A percentile compares a stretch with the other conserved stretches of the same genome.
Evolutionary conservation across 345 rosid species (phyloP).

Genomic region (Eucalyptus erythrocorys): DNA sequence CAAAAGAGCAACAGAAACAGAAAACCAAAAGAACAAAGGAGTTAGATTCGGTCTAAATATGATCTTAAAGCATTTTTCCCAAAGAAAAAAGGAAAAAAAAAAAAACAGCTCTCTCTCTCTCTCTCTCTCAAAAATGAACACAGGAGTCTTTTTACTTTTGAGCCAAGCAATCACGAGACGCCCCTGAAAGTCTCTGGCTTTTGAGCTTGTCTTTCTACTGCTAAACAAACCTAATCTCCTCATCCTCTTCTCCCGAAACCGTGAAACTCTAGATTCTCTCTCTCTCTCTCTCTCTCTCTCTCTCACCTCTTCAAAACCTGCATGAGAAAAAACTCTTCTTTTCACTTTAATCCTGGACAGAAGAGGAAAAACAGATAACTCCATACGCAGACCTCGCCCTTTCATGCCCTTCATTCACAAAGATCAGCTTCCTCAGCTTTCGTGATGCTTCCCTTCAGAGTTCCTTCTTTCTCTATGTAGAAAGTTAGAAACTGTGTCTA

Average conservation of each 20-base stretch:
- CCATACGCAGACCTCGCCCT: neutral
- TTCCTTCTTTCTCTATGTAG: neutral
- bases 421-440: neutral
- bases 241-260: constrained; percentile 5
- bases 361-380: neutral
- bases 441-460: neutral
- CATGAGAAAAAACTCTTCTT: neutral
- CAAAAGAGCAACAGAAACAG: neutral
- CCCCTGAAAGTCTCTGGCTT: constrained; percentile 50
- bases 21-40: neutral
- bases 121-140: neutral
- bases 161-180: constrained; percentile 77
- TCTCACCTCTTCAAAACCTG: neutral
- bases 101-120: neutral
- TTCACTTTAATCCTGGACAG: neutral
- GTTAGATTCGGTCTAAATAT: neutral
- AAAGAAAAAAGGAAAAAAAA: neutral
- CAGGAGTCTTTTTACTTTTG: constrained; percentile 12
- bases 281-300: constrained; percentile 3
- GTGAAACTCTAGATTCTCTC: constrained; percentile 9
- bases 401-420: neutral
- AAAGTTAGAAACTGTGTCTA: neutral
- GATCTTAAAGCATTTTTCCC: neutral
- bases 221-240: constrained; percentile 24
- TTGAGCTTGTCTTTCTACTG: constrained; percentile 52